phyloP scores from a whole-genome alignment of 2,329 filamentous ascomycete species.

The Monosporascus sp. region DNA sequence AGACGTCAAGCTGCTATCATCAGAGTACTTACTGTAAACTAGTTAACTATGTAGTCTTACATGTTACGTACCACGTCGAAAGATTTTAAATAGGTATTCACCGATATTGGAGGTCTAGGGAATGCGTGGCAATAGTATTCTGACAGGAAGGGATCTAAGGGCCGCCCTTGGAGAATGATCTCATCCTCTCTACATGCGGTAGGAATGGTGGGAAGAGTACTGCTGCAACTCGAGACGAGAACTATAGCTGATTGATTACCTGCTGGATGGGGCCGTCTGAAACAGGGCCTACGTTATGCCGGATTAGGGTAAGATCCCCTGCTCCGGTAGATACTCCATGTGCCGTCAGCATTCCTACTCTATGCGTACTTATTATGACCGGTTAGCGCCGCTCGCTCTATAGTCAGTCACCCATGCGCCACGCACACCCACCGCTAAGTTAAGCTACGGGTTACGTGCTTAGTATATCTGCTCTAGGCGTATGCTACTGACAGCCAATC shows the following conservation, averaged over 20 bases:
- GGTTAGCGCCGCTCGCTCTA: background rate
- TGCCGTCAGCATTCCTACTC: too few species aligned
- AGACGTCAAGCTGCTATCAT: background rate
- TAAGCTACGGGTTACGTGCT: background rate
- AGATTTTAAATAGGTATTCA: background rate
- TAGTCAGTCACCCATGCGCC: too few species aligned
- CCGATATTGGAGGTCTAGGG: background rate
- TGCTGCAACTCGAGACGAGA: slow-evolving; percentile 12
- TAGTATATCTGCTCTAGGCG: too few species aligned
- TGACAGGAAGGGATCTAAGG: background rate
- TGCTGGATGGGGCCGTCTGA: background rate
- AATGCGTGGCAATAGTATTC: background rate
- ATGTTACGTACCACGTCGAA: background rate
- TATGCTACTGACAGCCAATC: too few species aligned
- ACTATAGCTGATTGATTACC: background rate
- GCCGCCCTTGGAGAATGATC: background rate
- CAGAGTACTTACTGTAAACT: background rate
- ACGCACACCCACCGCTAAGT: background rate
- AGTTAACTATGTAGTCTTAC: background rate
- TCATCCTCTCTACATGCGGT: background rate
- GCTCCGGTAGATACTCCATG: too few species aligned
- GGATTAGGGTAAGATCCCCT: too few species aligned
- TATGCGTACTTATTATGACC: background rate
- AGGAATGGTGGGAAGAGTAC: slow-evolving; percentile 10
- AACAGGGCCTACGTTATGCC: too few species aligned